phyloP scores from a whole-genome alignment of 139 green algal genomes.

The Tetradesmus obliquus region DNA sequence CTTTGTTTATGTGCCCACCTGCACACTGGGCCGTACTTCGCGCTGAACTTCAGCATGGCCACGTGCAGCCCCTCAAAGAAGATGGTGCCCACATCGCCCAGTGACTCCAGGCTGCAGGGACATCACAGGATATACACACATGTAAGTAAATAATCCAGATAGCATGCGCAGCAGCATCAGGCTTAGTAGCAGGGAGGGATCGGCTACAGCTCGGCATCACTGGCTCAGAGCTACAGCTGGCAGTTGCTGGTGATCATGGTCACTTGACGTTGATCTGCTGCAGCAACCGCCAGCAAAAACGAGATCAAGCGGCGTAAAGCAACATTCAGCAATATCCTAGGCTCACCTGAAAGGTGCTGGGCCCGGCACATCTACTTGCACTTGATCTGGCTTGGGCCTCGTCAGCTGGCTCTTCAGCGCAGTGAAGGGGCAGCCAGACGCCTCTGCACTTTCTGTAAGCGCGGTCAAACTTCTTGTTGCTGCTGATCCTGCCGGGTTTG shows the following conservation, averaged over 20 bases:
- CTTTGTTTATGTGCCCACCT: constrained; percentile 39
- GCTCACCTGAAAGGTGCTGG: constrained; percentile 8
- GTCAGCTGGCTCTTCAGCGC: constrained; percentile 11
- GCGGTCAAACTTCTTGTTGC: neutral
- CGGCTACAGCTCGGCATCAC: neutral
- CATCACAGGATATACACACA: neutral
- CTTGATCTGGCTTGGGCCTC: neutral
- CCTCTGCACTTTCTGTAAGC: neutral
- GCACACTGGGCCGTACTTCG: constrained; percentile 67
- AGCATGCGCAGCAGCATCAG: neutral
- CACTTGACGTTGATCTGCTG: neutral
- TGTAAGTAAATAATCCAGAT: neutral
- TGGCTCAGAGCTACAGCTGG: neutral
- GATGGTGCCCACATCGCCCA: constrained; percentile 60
- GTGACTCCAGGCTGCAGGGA: constrained; percentile 6
- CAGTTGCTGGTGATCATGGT: neutral
- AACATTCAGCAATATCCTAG: neutral
- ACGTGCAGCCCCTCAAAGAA: constrained; percentile 65
- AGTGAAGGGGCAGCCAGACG: constrained; percentile 21
- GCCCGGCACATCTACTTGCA: neutral
- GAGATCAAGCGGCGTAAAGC: neutral
- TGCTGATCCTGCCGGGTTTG: constrained; percentile 15
- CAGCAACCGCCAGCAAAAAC: neutral
- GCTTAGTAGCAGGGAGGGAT: too few relatives aligned
- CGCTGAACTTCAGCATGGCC: constrained; percentile 65